These are phyloP conservation scores for Backusella psychrophila DNA, from an alignment of 192 early-diverging fungal species.

Conservation along the genomic window DNA sequence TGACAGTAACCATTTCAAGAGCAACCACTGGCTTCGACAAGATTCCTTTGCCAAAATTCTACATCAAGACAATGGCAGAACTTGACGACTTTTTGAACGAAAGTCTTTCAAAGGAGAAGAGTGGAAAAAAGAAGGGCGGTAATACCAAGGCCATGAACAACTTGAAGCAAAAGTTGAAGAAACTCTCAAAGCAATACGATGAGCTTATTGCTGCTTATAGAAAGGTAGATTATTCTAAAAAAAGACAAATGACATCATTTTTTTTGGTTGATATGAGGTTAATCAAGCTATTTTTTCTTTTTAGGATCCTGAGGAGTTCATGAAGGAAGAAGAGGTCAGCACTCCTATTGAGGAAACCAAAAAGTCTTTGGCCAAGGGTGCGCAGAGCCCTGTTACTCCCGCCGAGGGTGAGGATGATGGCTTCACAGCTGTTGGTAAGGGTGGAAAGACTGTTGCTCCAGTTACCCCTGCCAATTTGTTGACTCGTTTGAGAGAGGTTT, in stretches of 20 bases:
- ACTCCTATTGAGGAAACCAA: not conserved
- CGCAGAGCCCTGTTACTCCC: constrained; percentile 11
- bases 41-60: constrained; percentile 63
- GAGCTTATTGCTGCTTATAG: constrained; percentile 66
- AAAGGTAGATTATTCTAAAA: constrained; percentile 30
- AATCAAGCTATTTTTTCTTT: constrained; percentile 7
- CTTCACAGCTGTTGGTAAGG: constrained; percentile 68
- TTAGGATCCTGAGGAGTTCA: constrained; percentile 38
- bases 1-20: constrained; percentile 69
- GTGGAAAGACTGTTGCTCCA: constrained; percentile 59
- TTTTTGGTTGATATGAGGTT: not conserved
- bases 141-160: constrained; percentile 83
- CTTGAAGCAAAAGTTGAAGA: constrained; percentile 92
- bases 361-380: constrained; percentile 8
- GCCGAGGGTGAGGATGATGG: constrained; percentile 42
- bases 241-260: not conserved
- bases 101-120: constrained; percentile 59
- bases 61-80: constrained; percentile 65
- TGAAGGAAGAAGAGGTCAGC: constrained; percentile 22
- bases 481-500: constrained; percentile 76
- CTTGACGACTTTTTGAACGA: constrained; percentile 79
- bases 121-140: constrained; percentile 79
- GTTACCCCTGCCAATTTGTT: constrained; percentile 71
- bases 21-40: constrained; percentile 51
- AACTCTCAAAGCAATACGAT: constrained; percentile 79